These are phyloP conservation scores for Flaveria floridana DNA, from an alignment of 140 eudicot genomes.

Conservation along the genomic window DNA sequence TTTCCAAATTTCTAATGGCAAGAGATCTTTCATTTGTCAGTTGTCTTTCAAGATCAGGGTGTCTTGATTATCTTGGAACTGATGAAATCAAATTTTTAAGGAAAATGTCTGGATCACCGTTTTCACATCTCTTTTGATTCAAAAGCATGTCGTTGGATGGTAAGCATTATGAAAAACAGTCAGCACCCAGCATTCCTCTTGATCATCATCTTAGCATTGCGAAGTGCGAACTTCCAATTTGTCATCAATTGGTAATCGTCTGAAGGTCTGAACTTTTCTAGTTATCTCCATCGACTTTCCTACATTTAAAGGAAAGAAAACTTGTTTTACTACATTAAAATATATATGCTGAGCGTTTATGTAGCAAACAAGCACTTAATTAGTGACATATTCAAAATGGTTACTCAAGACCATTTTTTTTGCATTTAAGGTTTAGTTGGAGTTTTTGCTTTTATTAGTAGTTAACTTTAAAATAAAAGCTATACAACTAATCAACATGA, in stretches of 20 bases:
- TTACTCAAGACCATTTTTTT: not conserved
- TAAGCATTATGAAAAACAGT: not conserved
- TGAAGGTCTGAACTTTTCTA: not conserved
- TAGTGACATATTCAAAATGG: not conserved
- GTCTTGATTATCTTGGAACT: not conserved
- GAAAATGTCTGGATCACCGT: not conserved
- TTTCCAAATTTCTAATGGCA: conserved; percentile 29
- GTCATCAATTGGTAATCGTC: not conserved
- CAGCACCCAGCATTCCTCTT: not conserved
- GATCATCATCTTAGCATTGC: not conserved
- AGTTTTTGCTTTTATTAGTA: not conserved
- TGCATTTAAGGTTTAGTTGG: not conserved
- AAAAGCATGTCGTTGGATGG: not conserved
- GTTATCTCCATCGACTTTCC: not conserved
- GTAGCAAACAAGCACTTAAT: not conserved
- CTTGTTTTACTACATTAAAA: not conserved
- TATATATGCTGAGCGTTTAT: not conserved
- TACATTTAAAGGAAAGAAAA: not conserved
- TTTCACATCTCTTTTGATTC: not conserved
- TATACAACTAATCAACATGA: too few species aligned
- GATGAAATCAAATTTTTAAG: not conserved
- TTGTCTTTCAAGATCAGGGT: too few species aligned
- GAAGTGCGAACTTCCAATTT: not conserved
- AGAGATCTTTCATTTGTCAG: too few species aligned
- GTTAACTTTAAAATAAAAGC: too few species aligned